A percentile compares a stretch with the other conserved stretches of the same genome.
These are phyloP conservation scores for Colletotrichum godetiae DNA, from an alignment of 2,329 filamentous ascomycete genomes.

Conservation along the genomic window DNA sequence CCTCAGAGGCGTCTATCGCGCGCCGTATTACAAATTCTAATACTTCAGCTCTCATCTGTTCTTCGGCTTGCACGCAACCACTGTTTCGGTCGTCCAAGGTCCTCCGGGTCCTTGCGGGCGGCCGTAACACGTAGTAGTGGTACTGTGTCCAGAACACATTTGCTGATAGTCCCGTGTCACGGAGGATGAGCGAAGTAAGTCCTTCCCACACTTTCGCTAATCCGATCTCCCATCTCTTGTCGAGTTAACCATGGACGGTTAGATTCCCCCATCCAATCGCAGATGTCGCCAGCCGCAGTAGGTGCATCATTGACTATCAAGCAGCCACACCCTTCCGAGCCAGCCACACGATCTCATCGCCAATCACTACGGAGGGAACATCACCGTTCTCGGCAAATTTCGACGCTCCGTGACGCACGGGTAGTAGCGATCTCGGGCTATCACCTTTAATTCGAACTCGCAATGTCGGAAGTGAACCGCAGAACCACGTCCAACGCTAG, in stretches of 20 bases:
- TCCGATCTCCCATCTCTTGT: not conserved
- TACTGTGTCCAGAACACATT: not conserved
- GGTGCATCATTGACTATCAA: not conserved
- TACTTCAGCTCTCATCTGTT: not conserved
- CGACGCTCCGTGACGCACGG: not conserved
- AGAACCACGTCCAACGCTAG: not conserved
- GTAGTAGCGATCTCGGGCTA: not conserved
- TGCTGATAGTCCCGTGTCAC: not conserved
- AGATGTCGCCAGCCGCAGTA: not conserved
- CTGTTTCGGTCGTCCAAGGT: not conserved
- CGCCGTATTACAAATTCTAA: not conserved
- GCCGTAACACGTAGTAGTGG: not conserved
- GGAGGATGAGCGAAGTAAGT: not conserved
- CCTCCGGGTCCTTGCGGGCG: slow-evolving; percentile 11
- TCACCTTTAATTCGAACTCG: not conserved
- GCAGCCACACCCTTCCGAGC: not conserved
- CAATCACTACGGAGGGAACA: not conserved
- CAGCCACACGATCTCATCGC: not conserved
- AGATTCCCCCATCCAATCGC: not conserved
- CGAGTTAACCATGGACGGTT: not conserved
- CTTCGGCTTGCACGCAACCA: not conserved
- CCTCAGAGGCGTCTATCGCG: not conserved
- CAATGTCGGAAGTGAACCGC: not conserved
- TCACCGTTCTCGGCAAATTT: not conserved
- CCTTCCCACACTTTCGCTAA: not conserved